Evolutionary conservation across 139 green algal species (phyloP), one percentile per base, ranked within the genome.

Genomic region (Parachlorella kessleri): DNA sequence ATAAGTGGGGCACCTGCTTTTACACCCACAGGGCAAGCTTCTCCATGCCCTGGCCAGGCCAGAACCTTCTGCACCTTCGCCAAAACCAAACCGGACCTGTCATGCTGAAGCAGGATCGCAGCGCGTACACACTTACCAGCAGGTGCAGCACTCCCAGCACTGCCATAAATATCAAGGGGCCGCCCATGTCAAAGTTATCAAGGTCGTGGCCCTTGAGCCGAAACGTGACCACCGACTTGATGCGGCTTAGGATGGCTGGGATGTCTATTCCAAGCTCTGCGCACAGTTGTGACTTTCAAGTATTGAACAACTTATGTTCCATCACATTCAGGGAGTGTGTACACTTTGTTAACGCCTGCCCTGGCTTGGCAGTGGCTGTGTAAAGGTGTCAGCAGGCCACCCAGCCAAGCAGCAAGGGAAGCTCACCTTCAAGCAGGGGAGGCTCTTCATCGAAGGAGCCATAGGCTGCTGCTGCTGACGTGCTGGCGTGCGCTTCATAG

Each of bases 201-300:
- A 95, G 72, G 35, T 88, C 72, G 21, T 80, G 70, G 0, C 84
- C 82, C 36, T 86, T 82, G 63, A 96, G 81, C 24, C 90, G 85
- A 55, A 89, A 88, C 1, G 91, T 77, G 23, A 98, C 77, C 18
- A 98, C 85, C 28, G 86, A 86, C 3, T 80, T 82, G 2, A 88
- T 97, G 40, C 92, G 92, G 35, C 74, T 78, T 2, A 94, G 69
- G 63, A 98, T 98, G 33, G 89, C 84, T 1, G 85, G 76, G 1
- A 98, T 81, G 81, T 98, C 96, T 38, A 98, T 98, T 41, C 95
- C 95, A 37, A 98, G 85, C 83, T 98, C 95, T 98, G 91, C 55
- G 32, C 28, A 32, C 2, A 32, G 33, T 8, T 41, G 65, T 7
- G 7, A 7, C 40, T 7, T 14, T 21, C 65, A 28, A 4, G 38